Base-by-base conservation (phyloP, 1,139 yeast species). In the Geotrichum armillariae region DNA sequence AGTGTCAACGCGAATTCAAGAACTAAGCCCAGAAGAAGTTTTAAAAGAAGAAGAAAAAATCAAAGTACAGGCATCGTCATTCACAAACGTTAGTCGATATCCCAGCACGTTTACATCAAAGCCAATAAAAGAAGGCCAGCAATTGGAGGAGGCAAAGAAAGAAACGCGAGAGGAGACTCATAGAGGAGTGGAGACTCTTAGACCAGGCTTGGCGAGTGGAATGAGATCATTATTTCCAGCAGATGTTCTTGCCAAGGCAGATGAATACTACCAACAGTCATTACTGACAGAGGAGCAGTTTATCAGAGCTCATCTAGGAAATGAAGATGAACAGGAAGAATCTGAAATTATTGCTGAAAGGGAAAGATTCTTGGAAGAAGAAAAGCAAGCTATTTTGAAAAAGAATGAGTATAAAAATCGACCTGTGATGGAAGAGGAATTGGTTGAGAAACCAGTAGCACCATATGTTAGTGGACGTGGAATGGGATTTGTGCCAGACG, bases 201-300 rank as follows among this genome's bases (percentile, higher is more conserved):
- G 25, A 23, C 41, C 50, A 12, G 46, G 47, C 35, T 22, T 36
- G 36, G 46, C 41, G 8, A 39, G 46, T 29, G 53, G 53, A 7
- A 36, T 50, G 40, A 22, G 47, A 20, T 49, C 52, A 7, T n/a
- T 49, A 21, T 37, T 49, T 25, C 32, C 52, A 12, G 36, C 47
- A 2, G 58, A 57, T 6, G 49, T 63, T 1, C 56, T 59, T 41
- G 59, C 59, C 16, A 54, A 58, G 23, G 66, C 67, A 7, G 48
- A 53, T 18, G 56, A 60, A 38, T 55, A 65, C 42, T 65, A 61
- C 42, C 58, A 64, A 16, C 58, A 65, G 2, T 60, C 69, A 1
- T 57, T 64, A 14, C 48, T 68, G n/a, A 64, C 68, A 3, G 71
- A 67, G 32, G 66, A 65, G n/a, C 59, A 66, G 31, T 68, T 68